Percentiles rank a stretch among this genome's conserved stretches.
Evolutionary conservation across 2,329 filamentous ascomycete genomes (phyloP).

Genomic region (Ascochyta rabiei): DNA sequence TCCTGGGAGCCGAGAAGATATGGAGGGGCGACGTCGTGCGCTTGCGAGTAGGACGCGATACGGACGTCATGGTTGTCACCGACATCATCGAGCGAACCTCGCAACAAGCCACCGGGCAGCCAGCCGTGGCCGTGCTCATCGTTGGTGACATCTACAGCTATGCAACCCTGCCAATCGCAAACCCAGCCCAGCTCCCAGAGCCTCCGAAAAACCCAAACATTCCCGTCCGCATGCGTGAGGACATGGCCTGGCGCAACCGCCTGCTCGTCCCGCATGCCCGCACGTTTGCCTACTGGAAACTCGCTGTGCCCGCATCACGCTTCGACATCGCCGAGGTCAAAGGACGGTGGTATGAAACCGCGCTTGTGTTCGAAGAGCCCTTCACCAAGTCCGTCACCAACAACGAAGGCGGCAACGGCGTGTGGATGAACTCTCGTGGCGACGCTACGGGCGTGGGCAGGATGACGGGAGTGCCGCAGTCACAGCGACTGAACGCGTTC

Average conservation of each 20-base stretch:
- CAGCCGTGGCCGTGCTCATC: constrained; percentile 47
- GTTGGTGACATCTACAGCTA: constrained; percentile 61
- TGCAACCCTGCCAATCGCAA: constrained; percentile 39
- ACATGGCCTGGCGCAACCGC: constrained; percentile 57
- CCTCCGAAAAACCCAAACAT: constrained; percentile 52
- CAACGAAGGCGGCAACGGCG: constrained; percentile 51
- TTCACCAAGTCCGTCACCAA: constrained; percentile 44
- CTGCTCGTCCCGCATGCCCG: constrained; percentile 48
- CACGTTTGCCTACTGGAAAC: constrained; percentile 52
- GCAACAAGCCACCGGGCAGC: constrained; percentile 18
- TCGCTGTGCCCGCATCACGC: constrained; percentile 41
- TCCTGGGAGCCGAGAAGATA: constrained; percentile 64
- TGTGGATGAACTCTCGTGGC: constrained; percentile 56
- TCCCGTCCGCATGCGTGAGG: constrained; percentile 58
- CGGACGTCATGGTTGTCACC: constrained; percentile 57
- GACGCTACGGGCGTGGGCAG: constrained; percentile 43
- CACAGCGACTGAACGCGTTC: constrained; percentile 51
- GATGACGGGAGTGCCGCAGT: constrained; percentile 35
- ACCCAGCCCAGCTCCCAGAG: constrained; percentile 41
- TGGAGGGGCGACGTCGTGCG: constrained; percentile 65
- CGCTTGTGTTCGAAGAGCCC: constrained; percentile 52
- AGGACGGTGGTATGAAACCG: constrained; percentile 66
- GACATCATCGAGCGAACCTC: constrained; percentile 51
- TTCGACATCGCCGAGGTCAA: constrained; percentile 58
- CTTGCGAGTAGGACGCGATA: constrained; percentile 53